Evolutionary conservation across 78 protist genomes (phyloP).

Genomic region (Protostelium mycophagum): DNA sequence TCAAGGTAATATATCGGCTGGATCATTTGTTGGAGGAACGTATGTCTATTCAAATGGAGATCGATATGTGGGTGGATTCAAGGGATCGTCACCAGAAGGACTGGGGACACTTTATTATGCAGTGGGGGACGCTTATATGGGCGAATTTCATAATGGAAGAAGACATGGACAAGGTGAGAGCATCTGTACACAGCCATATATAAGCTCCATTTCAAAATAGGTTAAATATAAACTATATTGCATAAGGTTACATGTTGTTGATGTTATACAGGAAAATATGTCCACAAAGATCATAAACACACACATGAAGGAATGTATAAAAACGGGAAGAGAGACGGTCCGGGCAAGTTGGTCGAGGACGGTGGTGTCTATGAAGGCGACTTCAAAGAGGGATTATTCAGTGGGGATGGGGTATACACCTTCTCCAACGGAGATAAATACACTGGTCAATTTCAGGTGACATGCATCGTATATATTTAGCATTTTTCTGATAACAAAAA

Average conservation of each 20-base stretch:
- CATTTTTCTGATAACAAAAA: background rate
- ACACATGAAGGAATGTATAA: background rate
- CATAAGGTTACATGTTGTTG: no score
- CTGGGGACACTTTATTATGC: background rate
- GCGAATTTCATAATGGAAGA: background rate
- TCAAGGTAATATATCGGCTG: background rate
- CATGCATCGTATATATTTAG: background rate
- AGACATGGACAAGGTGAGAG: background rate
- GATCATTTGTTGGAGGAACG: background rate
- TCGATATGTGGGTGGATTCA: background rate
- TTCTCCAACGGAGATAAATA: background rate
- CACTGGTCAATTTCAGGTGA: background rate
- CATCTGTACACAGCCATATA: no score
- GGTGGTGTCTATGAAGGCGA: background rate
- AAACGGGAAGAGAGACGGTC: background rate
- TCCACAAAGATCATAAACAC: background rate
- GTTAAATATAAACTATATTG: no score
- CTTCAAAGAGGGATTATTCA: background rate
- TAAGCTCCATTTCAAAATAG: no score
- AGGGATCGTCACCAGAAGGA: background rate
- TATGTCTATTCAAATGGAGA: background rate
- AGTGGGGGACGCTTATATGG: background rate
- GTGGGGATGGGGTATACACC: background rate
- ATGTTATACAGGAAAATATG: no score
- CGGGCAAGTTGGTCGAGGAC: background rate